Conservation (phyloP, 257 asterid genomes). For the Ocimum tenuiflorum region DNA sequence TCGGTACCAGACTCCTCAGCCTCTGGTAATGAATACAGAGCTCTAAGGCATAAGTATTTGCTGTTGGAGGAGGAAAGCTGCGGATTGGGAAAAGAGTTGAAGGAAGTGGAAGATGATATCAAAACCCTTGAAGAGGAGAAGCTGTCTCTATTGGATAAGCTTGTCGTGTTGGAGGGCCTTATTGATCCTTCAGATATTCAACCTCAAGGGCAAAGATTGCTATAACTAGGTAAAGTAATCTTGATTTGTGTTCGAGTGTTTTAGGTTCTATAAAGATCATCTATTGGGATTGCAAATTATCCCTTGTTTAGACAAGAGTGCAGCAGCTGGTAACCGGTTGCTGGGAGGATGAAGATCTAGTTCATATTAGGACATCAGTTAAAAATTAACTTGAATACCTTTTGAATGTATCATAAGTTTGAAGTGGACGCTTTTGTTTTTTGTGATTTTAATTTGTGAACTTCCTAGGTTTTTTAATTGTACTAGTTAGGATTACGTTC, state of each 20-base stretch:
- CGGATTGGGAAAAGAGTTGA: slow-evolving; percentile 54
- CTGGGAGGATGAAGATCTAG: too few species aligned
- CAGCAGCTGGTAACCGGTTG: too few species aligned
- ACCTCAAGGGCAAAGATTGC: slow-evolving; percentile 30
- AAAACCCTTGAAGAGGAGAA: slow-evolving; percentile 82
- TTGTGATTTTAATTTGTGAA: too few species aligned
- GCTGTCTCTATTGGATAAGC: slow-evolving; percentile 64
- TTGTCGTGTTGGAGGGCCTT: slow-evolving; percentile 88
- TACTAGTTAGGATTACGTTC: too few species aligned
- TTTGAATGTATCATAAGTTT: too few species aligned
- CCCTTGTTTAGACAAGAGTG: not conserved
- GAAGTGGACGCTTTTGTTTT: too few species aligned
- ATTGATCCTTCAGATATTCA: slow-evolving; percentile 59
- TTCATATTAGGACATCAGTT: too few species aligned
- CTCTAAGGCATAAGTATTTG: slow-evolving; percentile 71
- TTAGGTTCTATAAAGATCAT: not conserved
- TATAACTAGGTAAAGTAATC: not conserved
- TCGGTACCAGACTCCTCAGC: slow-evolving; percentile 37
- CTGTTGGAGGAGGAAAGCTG: slow-evolving; percentile 70
- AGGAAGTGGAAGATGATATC: slow-evolving; percentile 57
- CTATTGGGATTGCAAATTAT: not conserved
- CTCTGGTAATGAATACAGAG: slow-evolving; percentile 57
- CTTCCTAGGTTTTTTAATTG: too few species aligned
- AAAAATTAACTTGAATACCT: too few species aligned
- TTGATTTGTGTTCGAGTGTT: not conserved